phyloP scores from a whole-genome alignment of 352 stramenopile genomes.

The Pythium aphanidermatum region DNA sequence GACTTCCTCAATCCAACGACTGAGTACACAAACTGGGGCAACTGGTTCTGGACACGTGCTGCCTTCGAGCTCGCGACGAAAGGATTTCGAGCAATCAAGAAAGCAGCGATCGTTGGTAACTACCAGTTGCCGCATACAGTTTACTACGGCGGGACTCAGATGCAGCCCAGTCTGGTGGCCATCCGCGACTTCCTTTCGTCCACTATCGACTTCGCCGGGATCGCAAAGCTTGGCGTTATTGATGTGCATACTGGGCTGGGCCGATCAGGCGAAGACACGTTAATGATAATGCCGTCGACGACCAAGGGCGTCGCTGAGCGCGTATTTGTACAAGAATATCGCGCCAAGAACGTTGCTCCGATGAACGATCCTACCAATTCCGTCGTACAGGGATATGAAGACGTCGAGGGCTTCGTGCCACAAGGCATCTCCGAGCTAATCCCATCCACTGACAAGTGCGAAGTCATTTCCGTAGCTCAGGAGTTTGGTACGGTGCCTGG shows the following conservation, averaged over 20 bases:
- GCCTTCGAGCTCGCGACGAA: slow-evolving; percentile 27
- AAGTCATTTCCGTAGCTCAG: slow-evolving; percentile 37
- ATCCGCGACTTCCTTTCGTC: slow-evolving; percentile 57
- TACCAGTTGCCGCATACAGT: slow-evolving; percentile 75
- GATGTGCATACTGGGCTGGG: slow-evolving; percentile 94
- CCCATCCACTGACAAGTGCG: slow-evolving; percentile 4
- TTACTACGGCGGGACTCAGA: slow-evolving; percentile 80
- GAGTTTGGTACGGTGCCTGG: slow-evolving; percentile 69
- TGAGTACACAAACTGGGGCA: slow-evolving; percentile 8
- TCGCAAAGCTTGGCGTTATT: slow-evolving; percentile 60
- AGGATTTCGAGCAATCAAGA: slow-evolving; percentile 63
- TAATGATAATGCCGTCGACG: slow-evolving; percentile 33
- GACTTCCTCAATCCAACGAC: slow-evolving; percentile 59
- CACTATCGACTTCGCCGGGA: slow-evolving; percentile 32
- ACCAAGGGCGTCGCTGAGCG: slow-evolving; percentile 1
- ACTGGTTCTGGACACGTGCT: slow-evolving; percentile 49
- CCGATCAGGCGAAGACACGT: slow-evolving; percentile 34
- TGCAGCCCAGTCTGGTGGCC: slow-evolving; percentile 59
- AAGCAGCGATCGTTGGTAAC: slow-evolving; percentile 82
- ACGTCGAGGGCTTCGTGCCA: slow-evolving; percentile 33
- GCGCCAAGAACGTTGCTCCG: slow-evolving; percentile 17
- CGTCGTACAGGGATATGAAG: slow-evolving; percentile 50
- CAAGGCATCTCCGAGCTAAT: slow-evolving; percentile 35
- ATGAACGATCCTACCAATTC: slow-evolving; percentile 21
- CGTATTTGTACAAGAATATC: slow-evolving; percentile 15